A percentile compares a stretch with the other conserved stretches of the same genome.
Conservation (phyloP, 495 filamentous ascomycete species). For the Penicillium lagena region DNA sequence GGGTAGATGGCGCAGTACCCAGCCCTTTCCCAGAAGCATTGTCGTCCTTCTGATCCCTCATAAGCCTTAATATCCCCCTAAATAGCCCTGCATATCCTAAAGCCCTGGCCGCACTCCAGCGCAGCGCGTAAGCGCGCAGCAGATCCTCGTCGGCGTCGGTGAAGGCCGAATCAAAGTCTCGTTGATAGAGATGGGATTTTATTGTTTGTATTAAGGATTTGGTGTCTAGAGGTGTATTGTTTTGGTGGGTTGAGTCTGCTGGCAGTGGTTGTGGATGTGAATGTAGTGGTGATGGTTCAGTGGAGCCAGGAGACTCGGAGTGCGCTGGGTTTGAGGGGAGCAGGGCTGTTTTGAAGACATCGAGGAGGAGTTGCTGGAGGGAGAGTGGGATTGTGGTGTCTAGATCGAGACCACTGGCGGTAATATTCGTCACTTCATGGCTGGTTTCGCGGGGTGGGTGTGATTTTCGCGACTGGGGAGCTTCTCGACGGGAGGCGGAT, state of each 20-base stretch:
- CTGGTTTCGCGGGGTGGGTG: constrained; percentile 1
- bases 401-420: constrained; percentile 12
- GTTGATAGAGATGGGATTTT: constrained; percentile 75
- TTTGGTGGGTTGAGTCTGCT: constrained; percentile 6
- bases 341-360: constrained; percentile 67
- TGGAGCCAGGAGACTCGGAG: constrained; percentile 2
- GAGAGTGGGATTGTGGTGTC: constrained; percentile 33
- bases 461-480: constrained; percentile 9
- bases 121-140: constrained; percentile 72
- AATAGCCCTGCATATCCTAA: constrained; percentile 72
- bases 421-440: too few relatives aligned
- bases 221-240: constrained; percentile 29
- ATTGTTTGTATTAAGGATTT: constrained; percentile 63
- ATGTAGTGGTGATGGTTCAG: neutral
- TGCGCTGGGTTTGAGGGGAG: constrained; percentile 3
- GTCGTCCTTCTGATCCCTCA: constrained; percentile 14
- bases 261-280: neutral
- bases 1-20: constrained; percentile 7
- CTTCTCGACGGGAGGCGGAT: constrained; percentile 3
- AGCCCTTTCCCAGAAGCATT: neutral
- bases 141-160: constrained; percentile 50
- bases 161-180: constrained; percentile 80
- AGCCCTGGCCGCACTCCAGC: constrained; percentile 80
- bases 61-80: constrained; percentile 24
- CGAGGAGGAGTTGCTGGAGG: constrained; percentile 68